A percentile compares a stretch with the other conserved stretches of the same genome.
Conservation (phyloP, 2,329 filamentous ascomycete genomes). For the Verticillium nonalfalfae region DNA sequence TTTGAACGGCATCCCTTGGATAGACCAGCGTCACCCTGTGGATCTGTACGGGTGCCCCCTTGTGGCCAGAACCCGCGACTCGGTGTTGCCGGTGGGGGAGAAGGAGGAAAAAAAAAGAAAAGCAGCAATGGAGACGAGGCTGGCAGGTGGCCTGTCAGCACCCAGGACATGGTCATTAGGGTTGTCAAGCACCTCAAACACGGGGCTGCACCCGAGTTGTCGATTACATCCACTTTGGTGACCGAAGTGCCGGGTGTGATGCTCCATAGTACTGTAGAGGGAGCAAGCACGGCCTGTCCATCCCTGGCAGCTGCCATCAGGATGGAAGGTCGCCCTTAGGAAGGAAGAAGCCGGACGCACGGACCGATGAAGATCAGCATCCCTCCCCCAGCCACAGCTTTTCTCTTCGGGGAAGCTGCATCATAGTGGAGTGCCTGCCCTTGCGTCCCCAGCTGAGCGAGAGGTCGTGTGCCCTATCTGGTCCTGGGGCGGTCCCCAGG, state of each 20-base stretch:
- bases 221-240: neutral
- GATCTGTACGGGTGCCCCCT: neutral
- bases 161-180: neutral
- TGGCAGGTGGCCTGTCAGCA: neutral
- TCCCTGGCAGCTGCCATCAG: neutral
- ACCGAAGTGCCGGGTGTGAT: neutral
- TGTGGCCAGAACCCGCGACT: neutral
- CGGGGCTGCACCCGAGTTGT: neutral
- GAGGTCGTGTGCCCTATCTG: neutral
- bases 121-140: neutral
- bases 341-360: neutral
- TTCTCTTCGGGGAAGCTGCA: neutral
- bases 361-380: neutral
- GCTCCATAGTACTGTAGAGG: neutral
- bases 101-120: neutral
- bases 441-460: neutral
- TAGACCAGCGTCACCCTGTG: neutral
- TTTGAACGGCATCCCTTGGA: neutral
- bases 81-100: neutral
- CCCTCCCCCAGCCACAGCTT: neutral
- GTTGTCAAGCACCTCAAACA: neutral
- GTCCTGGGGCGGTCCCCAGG: neutral
- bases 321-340: neutral
- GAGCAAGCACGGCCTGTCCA: neutral
- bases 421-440: neutral